A percentile compares a stretch with the other conserved stretches of the same genome.
These are phyloP conservation scores for Pseudonectria buxi DNA, from an alignment of 2,329 filamentous ascomycete genomes.

Conservation along the genomic window DNA sequence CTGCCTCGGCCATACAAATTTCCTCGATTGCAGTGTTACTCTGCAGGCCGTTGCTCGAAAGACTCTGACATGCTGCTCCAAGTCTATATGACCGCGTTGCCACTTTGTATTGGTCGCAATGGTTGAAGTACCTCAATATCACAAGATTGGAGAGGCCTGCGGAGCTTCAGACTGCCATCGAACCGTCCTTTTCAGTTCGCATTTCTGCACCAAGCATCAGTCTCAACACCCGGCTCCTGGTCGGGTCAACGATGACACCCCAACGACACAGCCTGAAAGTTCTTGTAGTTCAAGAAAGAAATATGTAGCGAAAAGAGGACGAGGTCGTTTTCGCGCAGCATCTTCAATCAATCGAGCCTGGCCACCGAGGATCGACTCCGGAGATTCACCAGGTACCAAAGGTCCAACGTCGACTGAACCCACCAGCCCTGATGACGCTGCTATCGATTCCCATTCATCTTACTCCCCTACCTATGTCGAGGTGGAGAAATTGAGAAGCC, in stretches of 20 bases:
- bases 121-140: conserved; percentile 12
- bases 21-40: too few species aligned
- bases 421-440: too few species aligned
- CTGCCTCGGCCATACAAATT: too few species aligned
- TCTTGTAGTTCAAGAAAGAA: conserved; percentile 3
- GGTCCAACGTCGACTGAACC: background rate
- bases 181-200: conserved; percentile 8
- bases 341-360: conserved; percentile 1
- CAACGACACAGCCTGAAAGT: background rate
- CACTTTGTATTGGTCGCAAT: conserved; percentile 3
- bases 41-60: too few species aligned
- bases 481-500: too few species aligned
- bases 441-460: too few species aligned
- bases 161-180: conserved; percentile 7
- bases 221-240: background rate
- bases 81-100: background rate
- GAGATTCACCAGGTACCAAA: too few species aligned
- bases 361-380: background rate
- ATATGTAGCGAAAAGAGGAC: conserved; percentile 13
- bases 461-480: too few species aligned
- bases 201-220: conserved; percentile 12
- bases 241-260: background rate
- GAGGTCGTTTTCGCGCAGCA: conserved; percentile 4
- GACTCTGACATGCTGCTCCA: too few species aligned
- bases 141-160: conserved; percentile 12